phyloP scores from a whole-genome alignment of 108 stramenopile genomes.

The Licmophora abbreviata region DNA sequence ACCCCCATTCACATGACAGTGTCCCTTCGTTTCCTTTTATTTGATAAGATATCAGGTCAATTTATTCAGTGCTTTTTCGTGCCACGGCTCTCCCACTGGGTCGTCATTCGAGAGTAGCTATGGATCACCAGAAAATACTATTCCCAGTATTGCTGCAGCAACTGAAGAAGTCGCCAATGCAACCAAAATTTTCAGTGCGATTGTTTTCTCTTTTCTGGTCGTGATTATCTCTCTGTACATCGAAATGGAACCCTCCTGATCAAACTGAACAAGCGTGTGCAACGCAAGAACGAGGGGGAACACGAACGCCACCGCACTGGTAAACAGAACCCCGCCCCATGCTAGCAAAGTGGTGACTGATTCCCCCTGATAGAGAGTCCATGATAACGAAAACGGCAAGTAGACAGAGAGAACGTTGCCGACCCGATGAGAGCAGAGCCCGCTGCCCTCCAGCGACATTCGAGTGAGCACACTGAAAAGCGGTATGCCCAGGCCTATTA shows the following conservation, averaged over 20 bases:
- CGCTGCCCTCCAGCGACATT: slow-evolving; percentile 40
- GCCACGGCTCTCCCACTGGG: too few relatives aligned
- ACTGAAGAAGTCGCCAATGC: too few relatives aligned
- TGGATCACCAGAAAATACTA: too few relatives aligned
- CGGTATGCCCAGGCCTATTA: slow-evolving; percentile 67
- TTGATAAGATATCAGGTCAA: too few relatives aligned
- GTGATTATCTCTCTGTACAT: too few relatives aligned
- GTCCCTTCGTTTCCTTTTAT: too few relatives aligned
- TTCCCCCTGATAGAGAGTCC: slow-evolving; percentile 51
- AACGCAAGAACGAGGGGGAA: slow-evolving; percentile 42
- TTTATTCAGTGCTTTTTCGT: too few relatives aligned
- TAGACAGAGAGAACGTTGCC: slow-evolving; percentile 44
- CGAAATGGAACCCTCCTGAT: slow-evolving; percentile 26
- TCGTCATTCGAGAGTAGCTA: too few relatives aligned
- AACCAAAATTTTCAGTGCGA: too few relatives aligned
- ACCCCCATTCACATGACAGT: background rate
- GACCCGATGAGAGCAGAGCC: slow-evolving; percentile 17
- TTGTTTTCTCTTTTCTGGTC: too few relatives aligned
- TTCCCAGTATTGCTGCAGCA: too few relatives aligned
- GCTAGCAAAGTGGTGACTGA: slow-evolving; percentile 28
- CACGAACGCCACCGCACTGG: slow-evolving; percentile 54
- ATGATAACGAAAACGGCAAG: slow-evolving; percentile 44
- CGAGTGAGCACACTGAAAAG: slow-evolving; percentile 52
- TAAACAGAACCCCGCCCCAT: slow-evolving; percentile 57
- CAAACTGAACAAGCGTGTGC: slow-evolving; percentile 20